Base-by-base conservation (phyloP, 768 basidiomycete genomes). In the Epithele typhae region DNA sequence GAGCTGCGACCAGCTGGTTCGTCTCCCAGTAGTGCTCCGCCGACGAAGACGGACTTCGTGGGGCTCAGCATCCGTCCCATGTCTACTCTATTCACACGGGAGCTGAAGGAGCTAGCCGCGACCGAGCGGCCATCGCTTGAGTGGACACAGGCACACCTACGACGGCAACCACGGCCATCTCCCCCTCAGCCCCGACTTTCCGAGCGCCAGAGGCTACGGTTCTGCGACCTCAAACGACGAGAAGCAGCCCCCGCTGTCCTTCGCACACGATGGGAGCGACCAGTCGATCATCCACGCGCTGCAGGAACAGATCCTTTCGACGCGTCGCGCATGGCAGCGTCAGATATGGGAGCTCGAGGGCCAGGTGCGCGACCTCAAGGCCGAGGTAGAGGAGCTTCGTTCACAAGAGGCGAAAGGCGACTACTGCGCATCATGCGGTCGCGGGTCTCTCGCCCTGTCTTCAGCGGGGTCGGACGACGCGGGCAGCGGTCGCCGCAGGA, bases 301-400 rank as follows among this genome's bases (percentile, higher is more conserved):
- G 27, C 84, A 81, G 57, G 78, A 85, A 25, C 79, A 87, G 60
- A 68, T 88, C 30, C 57, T 66, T 30, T 68, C 70, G 8, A 65
- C 80, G 21, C 79, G 82, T 44, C 73, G 75, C 53, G 76, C 75
- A 18, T 88, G 84, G 82, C 83, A 87, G 57, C 76, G 71, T 47
- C 81, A 85, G 48, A 75, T 88, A 41, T 80, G 76, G 81, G 87
- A 89, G 58, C 67, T 91, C 41, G 86, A 86, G 58, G 76, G 77
- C 11, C 84, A 86, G 59, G 76, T 91, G 37, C 76, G 77, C 39
- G 82, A 84, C 59, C 68, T 92, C 47, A 82, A 84, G 52, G 71
- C 75, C 17, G 84, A 90, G 61, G 61, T 91, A 25, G 81, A 83
- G 25, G 75, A 72, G 21, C 64, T 82, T 34, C 78, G 73, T 38